A percentile compares a stretch with the other conserved stretches of the same genome.
Evolutionary conservation across 140 eudicot species (phyloP).

Genomic region (Ambrosia hybrid): DNA sequence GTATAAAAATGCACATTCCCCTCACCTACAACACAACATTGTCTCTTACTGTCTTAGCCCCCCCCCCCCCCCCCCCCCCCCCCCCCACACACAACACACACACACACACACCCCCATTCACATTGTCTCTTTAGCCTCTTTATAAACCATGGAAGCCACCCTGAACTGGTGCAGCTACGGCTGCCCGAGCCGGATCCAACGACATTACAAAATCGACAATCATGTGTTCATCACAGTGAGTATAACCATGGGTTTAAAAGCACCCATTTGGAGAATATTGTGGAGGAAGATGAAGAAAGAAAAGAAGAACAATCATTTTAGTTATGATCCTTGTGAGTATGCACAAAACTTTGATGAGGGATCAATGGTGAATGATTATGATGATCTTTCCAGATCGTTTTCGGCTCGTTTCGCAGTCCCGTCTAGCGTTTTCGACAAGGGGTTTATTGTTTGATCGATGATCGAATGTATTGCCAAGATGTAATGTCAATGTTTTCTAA

Average conservation of each 20-base stretch:
- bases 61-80: no score
- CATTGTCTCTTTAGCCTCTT: neutral
- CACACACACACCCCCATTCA: no score
- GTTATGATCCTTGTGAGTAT: slow-evolving; percentile 61
- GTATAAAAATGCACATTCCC: slow-evolving; percentile 8
- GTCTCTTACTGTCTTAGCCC: no score
- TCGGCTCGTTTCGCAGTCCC: slow-evolving; percentile 82
- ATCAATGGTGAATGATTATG: slow-evolving; percentile 35
- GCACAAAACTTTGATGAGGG: slow-evolving; percentile 69
- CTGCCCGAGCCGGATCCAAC: slow-evolving; percentile 24
- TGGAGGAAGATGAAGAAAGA: slow-evolving; percentile 61
- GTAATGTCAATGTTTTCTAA: slow-evolving; percentile 18
- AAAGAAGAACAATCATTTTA: slow-evolving; percentile 27
- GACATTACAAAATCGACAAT: slow-evolving; percentile 25
- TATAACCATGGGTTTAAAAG: slow-evolving; percentile 29
- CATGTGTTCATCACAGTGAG: slow-evolving; percentile 23
- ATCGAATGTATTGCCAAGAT: slow-evolving; percentile 12
- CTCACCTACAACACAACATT: slow-evolving; percentile 8
- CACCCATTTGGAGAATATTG: slow-evolving; percentile 44
- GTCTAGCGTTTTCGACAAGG: slow-evolving; percentile 14
- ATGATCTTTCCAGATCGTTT: slow-evolving; percentile 54
- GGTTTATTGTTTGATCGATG: slow-evolving; percentile 22
- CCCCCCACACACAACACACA: no score
- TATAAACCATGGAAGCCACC: slow-evolving; percentile 37
- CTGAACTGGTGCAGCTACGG: slow-evolving; percentile 34